Base-by-base conservation (phyloP, 139 green algal genomes). In the Haematococcus lacustris region DNA sequence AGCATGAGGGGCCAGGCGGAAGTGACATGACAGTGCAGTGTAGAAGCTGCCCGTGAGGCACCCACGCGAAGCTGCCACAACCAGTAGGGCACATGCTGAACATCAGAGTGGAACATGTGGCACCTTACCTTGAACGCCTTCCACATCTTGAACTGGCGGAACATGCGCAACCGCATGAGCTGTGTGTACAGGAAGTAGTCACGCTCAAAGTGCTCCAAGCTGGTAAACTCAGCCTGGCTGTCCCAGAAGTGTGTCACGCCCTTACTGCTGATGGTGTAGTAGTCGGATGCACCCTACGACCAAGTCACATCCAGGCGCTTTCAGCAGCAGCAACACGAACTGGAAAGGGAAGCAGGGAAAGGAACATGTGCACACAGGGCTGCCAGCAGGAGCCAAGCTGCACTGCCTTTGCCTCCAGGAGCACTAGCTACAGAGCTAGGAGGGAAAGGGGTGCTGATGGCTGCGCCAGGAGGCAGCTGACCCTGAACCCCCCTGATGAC, bases 111-210 rank as follows among this genome's bases (percentile, higher is more conserved):
- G 38, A 68, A 43, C 62, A 32, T 9, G 25, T 0, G 0, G n/a
- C n/a, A n/a, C 4, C 73, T 38, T 38, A 80, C 71, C 66, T 71
- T 71, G 63, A 77, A 75, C 37, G 66, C 64, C 51, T 84, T 84
- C 71, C 79, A 81, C 70, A 78, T 50, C 2, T 73, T 68, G 67
- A 79, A 81, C 71, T 73, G 60, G 35, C 72, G 35, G 73, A 88
- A 90, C 37, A 86, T 57, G 2, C 60, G 61, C 37, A 88, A 73
- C 50, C 47, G 64, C 53, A 83, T 78, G 59, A 92, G 75, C 35
- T 81, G 73, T n/a, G 71, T 71, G 74, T 86, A 90, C 60, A 89
- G 74, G 73, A 82, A 70, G 73, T 84, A 91, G 73, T 92, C 85
- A 2, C 82, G 81, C 80, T 92, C 82, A 51, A 79, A 93, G 41